Base-by-base conservation (phyloP, 108 stramenopile species). In the Nitzschia putrida region DNA sequence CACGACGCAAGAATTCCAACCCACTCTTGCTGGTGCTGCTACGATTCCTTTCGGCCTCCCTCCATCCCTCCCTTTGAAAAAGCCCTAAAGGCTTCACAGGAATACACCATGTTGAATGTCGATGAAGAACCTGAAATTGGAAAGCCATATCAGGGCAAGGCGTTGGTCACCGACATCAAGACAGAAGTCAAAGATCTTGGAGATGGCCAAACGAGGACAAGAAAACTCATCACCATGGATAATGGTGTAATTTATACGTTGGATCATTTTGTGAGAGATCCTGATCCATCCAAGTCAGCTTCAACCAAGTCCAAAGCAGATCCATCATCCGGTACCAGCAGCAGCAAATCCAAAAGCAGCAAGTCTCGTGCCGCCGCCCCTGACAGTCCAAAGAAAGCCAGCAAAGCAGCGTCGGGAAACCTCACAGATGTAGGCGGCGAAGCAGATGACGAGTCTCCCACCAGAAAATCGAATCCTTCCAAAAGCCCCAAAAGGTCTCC, bases 211-310 rank as follows among this genome's bases (percentile, higher is more conserved):
- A 64, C 21, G 1, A n/a, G 47, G 45, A 64, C 41, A 1, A 42
- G 63, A 44, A 44, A 64, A 49, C 3, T 64, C 42, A 49, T 64
- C 14, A 64, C 63, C 11, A 44, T 47, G 22, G 63, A 64, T 7
- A 47, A 44, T 24, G 63, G 63, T 13, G 45, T 42, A 1, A 64
- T 64, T 25, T 64, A 45, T 49, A 49, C 47, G 16, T 64, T 64
- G 63, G 63, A 64, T 49, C 43, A 47, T 23, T 64, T 25, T 11
- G 7, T 60, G 2, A 0, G 12, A 8, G 25, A 55, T 8, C 7
- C 29, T 1, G 29, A 1, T 1, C 29, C 29, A 1, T 34, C 14
- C 47, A 49, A 49, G 6, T 5, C 47, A 18, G 1, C 47, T 4
- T 18, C 47, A 49, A 4, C 47, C 47, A 49, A 49, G 3, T 18